A percentile compares a stretch with the other conserved stretches of the same genome.
These are phyloP conservation scores for Rhizoctonia solani DNA, from an alignment of 1,284 basidiomycete species.

Conservation along the genomic window DNA sequence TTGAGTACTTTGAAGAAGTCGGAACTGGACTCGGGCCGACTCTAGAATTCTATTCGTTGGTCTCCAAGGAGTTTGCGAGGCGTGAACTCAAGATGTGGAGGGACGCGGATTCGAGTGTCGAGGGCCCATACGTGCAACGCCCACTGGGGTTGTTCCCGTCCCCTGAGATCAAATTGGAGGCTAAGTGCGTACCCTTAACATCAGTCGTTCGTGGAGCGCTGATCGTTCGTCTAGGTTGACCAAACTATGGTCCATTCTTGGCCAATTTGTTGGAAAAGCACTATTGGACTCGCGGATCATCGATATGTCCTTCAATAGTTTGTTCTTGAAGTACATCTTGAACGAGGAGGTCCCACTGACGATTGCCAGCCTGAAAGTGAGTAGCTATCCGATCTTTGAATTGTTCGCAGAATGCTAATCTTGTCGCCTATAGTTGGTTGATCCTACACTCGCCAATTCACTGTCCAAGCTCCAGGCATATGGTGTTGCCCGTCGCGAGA, in stretches of 20 bases:
- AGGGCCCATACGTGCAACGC: constrained; percentile 75
- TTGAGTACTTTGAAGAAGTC: constrained; percentile 99
- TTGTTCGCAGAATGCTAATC: not conserved
- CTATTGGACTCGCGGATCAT: constrained; percentile 97
- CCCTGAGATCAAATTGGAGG: constrained; percentile 51
- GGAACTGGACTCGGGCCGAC: constrained; percentile 98
- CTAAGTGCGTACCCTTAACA: constrained; percentile 7
- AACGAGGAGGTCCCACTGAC: constrained; percentile 83
- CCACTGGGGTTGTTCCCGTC: constrained; percentile 88
- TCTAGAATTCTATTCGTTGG: constrained; percentile 96
- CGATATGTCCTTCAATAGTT: constrained; percentile 90
- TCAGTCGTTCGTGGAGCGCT: not conserved
- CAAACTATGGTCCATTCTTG: constrained; percentile 86
- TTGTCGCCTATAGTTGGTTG: constrained; percentile 64
- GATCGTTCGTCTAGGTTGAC: constrained; percentile 45
- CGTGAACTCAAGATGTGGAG: constrained; percentile 89
- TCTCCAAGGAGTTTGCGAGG: constrained; percentile 90
- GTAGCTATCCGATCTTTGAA: constrained; percentile 38
- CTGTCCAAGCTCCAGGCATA: constrained; percentile 74
- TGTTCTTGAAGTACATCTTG: constrained; percentile 87
- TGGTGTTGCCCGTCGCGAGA: constrained; percentile 48
- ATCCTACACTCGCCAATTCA: constrained; percentile 82
- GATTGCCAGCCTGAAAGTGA: constrained; percentile 77
- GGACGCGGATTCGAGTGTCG: constrained; percentile 70
- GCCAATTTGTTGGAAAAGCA: constrained; percentile 97